Conservation (phyloP, 257 asterid genomes). For the Nicotiana benthamiana region DNA sequence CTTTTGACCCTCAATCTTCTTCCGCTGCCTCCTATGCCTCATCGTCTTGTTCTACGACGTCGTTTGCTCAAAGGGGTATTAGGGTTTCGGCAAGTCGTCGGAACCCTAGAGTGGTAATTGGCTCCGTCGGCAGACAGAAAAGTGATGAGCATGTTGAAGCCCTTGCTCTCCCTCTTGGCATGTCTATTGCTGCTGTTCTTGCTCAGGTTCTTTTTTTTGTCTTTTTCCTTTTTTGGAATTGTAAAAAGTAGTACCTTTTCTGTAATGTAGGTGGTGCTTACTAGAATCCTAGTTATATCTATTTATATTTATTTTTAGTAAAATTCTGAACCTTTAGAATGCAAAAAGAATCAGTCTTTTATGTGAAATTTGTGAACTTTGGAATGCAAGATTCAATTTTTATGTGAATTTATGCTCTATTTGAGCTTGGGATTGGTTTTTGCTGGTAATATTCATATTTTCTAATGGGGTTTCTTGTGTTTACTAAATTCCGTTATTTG, state of each 20-base stretch:
- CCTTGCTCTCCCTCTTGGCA: constrained; percentile 82
- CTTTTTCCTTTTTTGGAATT: not conserved
- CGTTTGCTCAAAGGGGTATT: constrained; percentile 36
- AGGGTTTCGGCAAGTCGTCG: constrained; percentile 33
- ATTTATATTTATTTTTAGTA: not conserved
- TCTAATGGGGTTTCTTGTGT: not conserved
- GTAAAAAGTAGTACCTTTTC: not conserved
- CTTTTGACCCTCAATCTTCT: constrained; percentile 27
- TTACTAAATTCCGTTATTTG: not conserved
- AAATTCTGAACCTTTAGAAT: too few relatives aligned
- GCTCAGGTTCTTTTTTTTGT: constrained; percentile 43
- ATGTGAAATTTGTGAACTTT: not conserved
- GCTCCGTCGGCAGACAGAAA: constrained; percentile 25
- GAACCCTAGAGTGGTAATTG: constrained; percentile 38
- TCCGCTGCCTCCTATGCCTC: constrained; percentile 30
- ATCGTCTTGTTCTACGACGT: constrained; percentile 28
- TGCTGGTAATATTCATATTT: not conserved
- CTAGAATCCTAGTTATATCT: not conserved
- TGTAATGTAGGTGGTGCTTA: not conserved
- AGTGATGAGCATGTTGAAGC: constrained; percentile 37
- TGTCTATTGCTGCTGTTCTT: constrained; percentile 84
- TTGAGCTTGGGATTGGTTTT: not conserved
- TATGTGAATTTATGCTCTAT: not conserved
- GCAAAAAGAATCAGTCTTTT: too few relatives aligned
- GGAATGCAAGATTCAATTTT: not conserved